Conservation (phyloP, 1,139 yeast species). For the Suhomyces yuchorum region DNA sequence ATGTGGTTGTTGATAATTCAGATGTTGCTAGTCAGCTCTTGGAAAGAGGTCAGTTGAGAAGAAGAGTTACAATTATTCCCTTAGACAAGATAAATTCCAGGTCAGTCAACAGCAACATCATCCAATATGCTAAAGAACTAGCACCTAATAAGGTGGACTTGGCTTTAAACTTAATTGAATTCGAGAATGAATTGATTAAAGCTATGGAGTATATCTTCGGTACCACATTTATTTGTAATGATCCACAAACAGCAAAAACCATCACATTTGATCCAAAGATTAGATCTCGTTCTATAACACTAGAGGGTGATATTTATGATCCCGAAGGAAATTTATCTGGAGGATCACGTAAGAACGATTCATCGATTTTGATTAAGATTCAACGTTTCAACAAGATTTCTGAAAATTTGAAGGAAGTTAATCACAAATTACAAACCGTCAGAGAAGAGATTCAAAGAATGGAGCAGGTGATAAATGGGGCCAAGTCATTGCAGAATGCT, state of each 20-base stretch:
- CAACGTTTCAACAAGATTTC: constrained; percentile 65
- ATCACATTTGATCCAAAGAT: constrained; percentile 86
- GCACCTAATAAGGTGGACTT: constrained; percentile 87
- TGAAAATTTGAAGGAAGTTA: constrained; percentile 39
- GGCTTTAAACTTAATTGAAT: constrained; percentile 79
- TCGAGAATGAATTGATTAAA: constrained; percentile 63
- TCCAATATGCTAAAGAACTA: constrained; percentile 62
- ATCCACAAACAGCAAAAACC: constrained; percentile 83
- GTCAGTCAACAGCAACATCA: constrained; percentile 43
- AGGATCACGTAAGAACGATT: constrained; percentile 72
- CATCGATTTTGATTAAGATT: constrained; percentile 63
- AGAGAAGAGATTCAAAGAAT: constrained; percentile 47
- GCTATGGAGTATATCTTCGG: constrained; percentile 97
- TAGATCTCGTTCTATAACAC: constrained; percentile 82
- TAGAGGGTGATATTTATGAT: constrained; percentile 93
- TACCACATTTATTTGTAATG: constrained; percentile 77
- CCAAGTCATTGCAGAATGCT: constrained; percentile 64
- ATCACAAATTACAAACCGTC: constrained; percentile 43
- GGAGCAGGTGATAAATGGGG: constrained; percentile 49
- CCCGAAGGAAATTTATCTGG: constrained; percentile 97
- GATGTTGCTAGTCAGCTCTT: constrained; percentile 79
- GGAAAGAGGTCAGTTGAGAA: constrained; percentile 73
- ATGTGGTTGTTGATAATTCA: constrained; percentile 89
- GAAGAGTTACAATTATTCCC: constrained; percentile 91
- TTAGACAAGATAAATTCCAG: constrained; percentile 77